These are phyloP conservation scores for Arabidopsis thaliana DNA, from an alignment of 345 rosid genomes.

Conservation along the genomic window DNA sequence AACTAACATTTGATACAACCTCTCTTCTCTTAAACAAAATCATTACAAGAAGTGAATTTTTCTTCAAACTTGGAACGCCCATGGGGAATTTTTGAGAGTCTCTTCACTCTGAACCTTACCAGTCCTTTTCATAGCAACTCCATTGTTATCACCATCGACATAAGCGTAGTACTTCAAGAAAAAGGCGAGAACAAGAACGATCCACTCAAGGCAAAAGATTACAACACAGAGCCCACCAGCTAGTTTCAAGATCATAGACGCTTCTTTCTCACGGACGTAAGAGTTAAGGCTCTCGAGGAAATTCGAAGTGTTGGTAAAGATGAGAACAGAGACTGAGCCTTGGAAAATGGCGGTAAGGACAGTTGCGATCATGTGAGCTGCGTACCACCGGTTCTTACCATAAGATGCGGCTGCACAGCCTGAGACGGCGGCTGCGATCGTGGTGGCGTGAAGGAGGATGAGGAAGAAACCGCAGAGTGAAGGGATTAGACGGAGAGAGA, in stretches of 20 bases:
- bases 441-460: conserved; percentile 51
- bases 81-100: conserved; percentile 80
- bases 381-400: conserved; percentile 64
- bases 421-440: conserved; percentile 64
- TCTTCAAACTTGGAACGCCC: conserved; percentile 74
- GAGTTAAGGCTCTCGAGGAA: conserved; percentile 73
- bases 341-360: conserved; percentile 89
- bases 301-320: conserved; percentile 70
- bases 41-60: conserved; percentile 14
- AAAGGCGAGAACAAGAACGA: conserved; percentile 83
- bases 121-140: conserved; percentile 52
- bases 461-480: conserved; percentile 65
- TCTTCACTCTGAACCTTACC: conserved; percentile 82
- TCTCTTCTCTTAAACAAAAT: background rate
- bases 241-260: conserved; percentile 70
- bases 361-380: conserved; percentile 84
- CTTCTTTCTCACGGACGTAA: conserved; percentile 89
- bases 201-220: conserved; percentile 91
- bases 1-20: conserved; percentile 33
- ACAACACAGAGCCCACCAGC: conserved; percentile 76
- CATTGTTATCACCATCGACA: conserved; percentile 55
- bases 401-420: conserved; percentile 74
- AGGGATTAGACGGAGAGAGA: conserved; percentile 83
- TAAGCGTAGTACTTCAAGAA: conserved; percentile 78
- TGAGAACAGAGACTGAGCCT: conserved; percentile 82